Evolutionary conservation across 1,284 basidiomycete genomes (phyloP), one percentile per base, ranked within the genome.

Genomic region (Athelia sp.): DNA sequence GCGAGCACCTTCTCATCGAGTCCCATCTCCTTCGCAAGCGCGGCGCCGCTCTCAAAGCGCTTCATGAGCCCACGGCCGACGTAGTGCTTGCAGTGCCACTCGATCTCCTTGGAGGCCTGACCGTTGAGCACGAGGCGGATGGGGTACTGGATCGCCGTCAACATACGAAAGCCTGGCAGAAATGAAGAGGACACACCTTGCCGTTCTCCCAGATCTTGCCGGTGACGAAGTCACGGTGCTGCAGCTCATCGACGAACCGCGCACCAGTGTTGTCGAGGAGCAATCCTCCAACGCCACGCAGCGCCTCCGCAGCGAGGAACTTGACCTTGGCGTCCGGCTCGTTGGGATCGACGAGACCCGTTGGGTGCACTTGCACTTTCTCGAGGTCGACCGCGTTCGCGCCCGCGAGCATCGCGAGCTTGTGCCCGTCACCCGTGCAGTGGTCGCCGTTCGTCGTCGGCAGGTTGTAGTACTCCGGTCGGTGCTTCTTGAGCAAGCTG

Each of bases 21-120:
- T 50, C 90, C 90, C 68, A 98, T 95, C 72, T 97, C 95, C 75
- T 98, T 97, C 43, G 96, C 93, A 42, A 99, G 81, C 23, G 84
- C 93, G 51, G 88, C 83, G 21, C 92, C 93, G 55, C 71, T 85
- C 58, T 94, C 88, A 68, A 93, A 93, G 48, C 84, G 80, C 78
- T 93, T 97, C 96, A 98, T 99, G 56, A 99, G 80, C 2, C 94
- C 93, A 70, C 96, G 90, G 43, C 95, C 95, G 54, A 90, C 86
- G 66, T 98, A 98, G 74, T 98, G 95, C 79, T 96, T 95, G 81
- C 85, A 92, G 66, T 93, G 90, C 96, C 95, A 98, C 71, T 97
- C 93, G 54, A 99, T 98, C 63, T 98, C 92, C 66, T 89, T 91
- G 42, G 90, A 93, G 2, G 96, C 89, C 50, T 83, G 69, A 40